Conservation (phyloP, 1,284 basidiomycete genomes). For the Trichosporon coremiiforme region DNA sequence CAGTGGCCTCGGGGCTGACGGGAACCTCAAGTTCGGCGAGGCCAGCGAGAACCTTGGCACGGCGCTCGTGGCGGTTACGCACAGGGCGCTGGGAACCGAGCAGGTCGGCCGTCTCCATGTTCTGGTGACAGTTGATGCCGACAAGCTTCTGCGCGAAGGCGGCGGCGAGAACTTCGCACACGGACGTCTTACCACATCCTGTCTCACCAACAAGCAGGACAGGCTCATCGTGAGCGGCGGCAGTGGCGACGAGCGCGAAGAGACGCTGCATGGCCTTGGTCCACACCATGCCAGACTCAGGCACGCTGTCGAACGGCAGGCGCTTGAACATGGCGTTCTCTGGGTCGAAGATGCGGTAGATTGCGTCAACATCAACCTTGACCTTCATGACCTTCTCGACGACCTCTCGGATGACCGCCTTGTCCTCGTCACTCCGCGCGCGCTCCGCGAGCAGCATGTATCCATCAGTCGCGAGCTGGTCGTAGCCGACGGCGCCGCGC, state of each 20-base stretch:
- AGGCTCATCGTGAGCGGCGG: slow-evolving; percentile 87
- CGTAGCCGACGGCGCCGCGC: slow-evolving; percentile 83
- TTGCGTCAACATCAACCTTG: slow-evolving; percentile 68
- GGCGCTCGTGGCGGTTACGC: slow-evolving; percentile 69
- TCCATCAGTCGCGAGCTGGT: slow-evolving; percentile 92
- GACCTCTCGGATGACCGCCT: slow-evolving; percentile 83
- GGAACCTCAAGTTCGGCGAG: slow-evolving; percentile 41
- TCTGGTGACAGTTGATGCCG: slow-evolving; percentile 94
- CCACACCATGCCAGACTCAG: slow-evolving; percentile 70
- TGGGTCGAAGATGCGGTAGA: slow-evolving; percentile 68
- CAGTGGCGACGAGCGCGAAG: slow-evolving; percentile 79
- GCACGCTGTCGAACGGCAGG: slow-evolving; percentile 39
- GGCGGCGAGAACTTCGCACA: slow-evolving; percentile 85
- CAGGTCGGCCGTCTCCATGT: slow-evolving; percentile 98
- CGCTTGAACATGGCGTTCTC: slow-evolving; percentile 55
- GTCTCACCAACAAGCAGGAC: slow-evolving; percentile 98
- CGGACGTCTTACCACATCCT: slow-evolving; percentile 95
- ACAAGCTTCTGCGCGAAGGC: slow-evolving; percentile 68
- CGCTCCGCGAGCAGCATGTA: slow-evolving; percentile 98
- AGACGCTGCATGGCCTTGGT: slow-evolving; percentile 90
- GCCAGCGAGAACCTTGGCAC: slow-evolving; percentile 49
- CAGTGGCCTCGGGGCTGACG: slow-evolving; percentile 33
- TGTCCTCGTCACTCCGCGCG: slow-evolving; percentile 81
- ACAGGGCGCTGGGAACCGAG: slow-evolving; percentile 92
- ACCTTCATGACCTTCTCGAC: slow-evolving; percentile 91